A percentile compares a stretch with the other conserved stretches of the same genome.
These are phyloP conservation scores for Elaphomyces granulatus DNA, from an alignment of 495 filamentous ascomycete species.

Conservation along the genomic window DNA sequence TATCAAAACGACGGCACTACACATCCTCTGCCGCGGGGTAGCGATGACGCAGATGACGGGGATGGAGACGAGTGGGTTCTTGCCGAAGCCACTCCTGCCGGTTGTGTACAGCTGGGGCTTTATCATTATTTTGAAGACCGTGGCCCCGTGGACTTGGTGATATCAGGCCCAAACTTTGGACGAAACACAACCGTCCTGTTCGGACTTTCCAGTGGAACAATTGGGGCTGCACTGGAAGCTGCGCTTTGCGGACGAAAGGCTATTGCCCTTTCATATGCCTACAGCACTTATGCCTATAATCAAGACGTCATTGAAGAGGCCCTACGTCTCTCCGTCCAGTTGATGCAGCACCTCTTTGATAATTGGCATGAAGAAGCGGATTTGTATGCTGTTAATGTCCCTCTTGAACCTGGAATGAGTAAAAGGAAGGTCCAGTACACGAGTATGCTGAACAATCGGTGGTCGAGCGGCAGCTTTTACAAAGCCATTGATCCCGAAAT, in stretches of 20 bases:
- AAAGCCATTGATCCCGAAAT: conserved; percentile 44
- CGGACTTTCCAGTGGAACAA: conserved; percentile 73
- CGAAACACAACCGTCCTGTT: conserved; percentile 88
- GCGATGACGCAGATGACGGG: conserved; percentile 46
- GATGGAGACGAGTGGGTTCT: conserved; percentile 81
- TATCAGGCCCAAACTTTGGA: conserved; percentile 90
- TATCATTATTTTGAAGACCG: conserved; percentile 73
- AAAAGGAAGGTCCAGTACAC: conserved; percentile 61
- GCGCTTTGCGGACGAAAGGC: conserved; percentile 65
- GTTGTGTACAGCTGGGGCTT: conserved; percentile 78
- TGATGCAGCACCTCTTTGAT: conserved; percentile 62
- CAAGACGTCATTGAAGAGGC: conserved; percentile 75
- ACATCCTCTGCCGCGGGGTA: conserved; percentile 37
- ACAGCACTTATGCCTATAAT: conserved; percentile 47
- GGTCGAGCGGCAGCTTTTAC: conserved; percentile 73
- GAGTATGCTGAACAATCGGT: conserved; percentile 74
- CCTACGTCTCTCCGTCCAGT: conserved; percentile 46
- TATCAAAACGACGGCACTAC: conserved; percentile 53
- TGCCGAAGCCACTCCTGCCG: conserved; percentile 76
- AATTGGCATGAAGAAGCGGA: conserved; percentile 68
- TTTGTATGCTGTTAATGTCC: conserved; percentile 79
- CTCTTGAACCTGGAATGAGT: conserved; percentile 55
- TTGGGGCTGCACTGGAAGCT: conserved; percentile 85
- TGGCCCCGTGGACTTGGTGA: conserved; percentile 68
- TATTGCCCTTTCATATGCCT: conserved; percentile 79